Conservation (phyloP, 805 yeast species). For the Candida maltosa region DNA sequence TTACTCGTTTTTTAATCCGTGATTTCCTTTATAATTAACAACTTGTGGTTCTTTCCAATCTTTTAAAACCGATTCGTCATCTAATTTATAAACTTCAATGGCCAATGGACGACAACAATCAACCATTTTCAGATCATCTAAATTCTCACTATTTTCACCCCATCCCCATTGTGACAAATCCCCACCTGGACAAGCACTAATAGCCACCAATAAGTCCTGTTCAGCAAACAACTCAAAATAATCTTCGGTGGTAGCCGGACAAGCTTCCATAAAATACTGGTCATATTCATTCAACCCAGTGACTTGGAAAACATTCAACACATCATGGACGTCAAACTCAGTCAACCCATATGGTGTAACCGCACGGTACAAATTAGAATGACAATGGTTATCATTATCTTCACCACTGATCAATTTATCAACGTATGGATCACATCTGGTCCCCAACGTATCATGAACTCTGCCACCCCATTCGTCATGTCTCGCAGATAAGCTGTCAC, state of each 20-base stretch:
- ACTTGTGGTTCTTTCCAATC: slow-evolving; percentile 52
- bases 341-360: slow-evolving; percentile 58
- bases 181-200: slow-evolving; percentile 70
- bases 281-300: slow-evolving; percentile 65
- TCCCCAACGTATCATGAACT: slow-evolving; percentile 63
- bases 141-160: slow-evolving; percentile 55
- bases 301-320: slow-evolving; percentile 65
- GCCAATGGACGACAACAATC: slow-evolving; percentile 63
- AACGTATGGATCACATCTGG: slow-evolving; percentile 69
- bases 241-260: slow-evolving; percentile 58
- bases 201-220: slow-evolving; percentile 59
- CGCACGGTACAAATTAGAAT: slow-evolving; percentile 59
- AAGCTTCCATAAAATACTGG: slow-evolving; percentile 68
- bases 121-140: slow-evolving; percentile 48
- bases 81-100: slow-evolving; percentile 55
- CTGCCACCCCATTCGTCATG: slow-evolving; percentile 66
- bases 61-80: slow-evolving; percentile 42
- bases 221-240: slow-evolving; percentile 69
- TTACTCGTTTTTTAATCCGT: slow-evolving; percentile 37
- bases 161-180: slow-evolving; percentile 68
- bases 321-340: slow-evolving; percentile 68
- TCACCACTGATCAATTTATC: slow-evolving; percentile 62
- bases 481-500: slow-evolving; percentile 53
- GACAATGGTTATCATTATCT: slow-evolving; percentile 66
- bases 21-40: slow-evolving; percentile 53